Base-by-base conservation (phyloP, 139 green algal species). In the Klebsormidium nitens region DNA sequence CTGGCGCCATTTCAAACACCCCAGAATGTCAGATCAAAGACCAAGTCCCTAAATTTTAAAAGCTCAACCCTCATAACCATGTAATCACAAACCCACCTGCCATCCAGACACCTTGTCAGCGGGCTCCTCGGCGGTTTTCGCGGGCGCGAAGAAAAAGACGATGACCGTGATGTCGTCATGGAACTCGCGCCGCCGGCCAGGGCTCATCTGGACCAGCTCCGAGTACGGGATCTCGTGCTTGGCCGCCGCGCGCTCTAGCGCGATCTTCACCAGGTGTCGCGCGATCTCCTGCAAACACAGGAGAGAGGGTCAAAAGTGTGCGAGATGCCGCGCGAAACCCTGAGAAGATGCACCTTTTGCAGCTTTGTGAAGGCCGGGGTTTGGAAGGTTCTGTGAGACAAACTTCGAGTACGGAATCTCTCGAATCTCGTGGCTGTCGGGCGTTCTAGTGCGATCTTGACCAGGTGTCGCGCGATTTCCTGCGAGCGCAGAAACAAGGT, bases 121-220 rank as follows among this genome's bases (percentile, higher is more conserved):
- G n/a, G n/a, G n/a, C n/a, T n/a, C n/a, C n/a, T n/a, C n/a, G n/a
- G n/a, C n/a, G n/a, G n/a, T n/a, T n/a, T n/a, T n/a, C n/a, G n/a
- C n/a, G n/a, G n/a, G n/a, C n/a, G 46, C 40, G 60, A 75, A 75
- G 59, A 75, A 75, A 58, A 75, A 75, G 29, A 75, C 59, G 35
- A 75, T 44, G 6, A 73, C 59, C 2, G 68, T 75, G 39, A 75
- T 75, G 40, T 75, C 68, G 31, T 75, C 68, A 31, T 75, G 68
- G 56, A 57, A 75, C 26, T 42, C 58, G 31, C 68, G 5, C 61
- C 68, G 56, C 60, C 73, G 68, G 32, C 68, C 68, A 5, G 36
- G 42, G 23, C 35, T 2, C 68, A 76, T 69, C 23, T 44, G 58
- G 35, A 76, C 35, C 39, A 76, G 60, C 23, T 76, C 68, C 42